Conservation (phyloP, 2,329 filamentous ascomycete genomes). For the Fusarium sp. region DNA sequence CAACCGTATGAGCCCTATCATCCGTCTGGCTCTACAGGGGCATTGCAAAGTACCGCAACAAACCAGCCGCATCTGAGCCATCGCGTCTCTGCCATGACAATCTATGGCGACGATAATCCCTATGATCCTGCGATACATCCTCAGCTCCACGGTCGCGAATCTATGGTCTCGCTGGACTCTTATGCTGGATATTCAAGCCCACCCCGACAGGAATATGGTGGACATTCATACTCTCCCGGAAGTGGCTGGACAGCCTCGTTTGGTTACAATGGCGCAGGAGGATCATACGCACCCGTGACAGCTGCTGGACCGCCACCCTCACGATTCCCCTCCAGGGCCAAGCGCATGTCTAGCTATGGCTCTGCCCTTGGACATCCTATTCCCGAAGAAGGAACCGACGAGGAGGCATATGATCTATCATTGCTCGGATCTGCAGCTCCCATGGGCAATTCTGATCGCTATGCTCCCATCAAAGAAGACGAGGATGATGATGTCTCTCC, state of each 20-base stretch:
- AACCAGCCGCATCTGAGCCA: conserved; percentile 43
- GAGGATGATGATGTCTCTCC: conserved; percentile 48
- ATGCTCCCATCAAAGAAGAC: conserved; percentile 44
- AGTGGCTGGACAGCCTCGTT: conserved; percentile 45
- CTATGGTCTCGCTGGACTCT: conserved; percentile 54
- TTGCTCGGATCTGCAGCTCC: conserved; percentile 54
- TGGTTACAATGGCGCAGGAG: conserved; percentile 41
- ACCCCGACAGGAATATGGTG: conserved; percentile 27
- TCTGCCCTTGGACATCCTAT: conserved; percentile 39
- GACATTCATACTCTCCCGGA: conserved; percentile 34
- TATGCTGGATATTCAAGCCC: conserved; percentile 34
- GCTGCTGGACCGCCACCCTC: conserved; percentile 29
- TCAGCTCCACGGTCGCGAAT: conserved; percentile 49
- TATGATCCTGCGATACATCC: conserved; percentile 40
- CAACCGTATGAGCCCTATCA: conserved; percentile 33
- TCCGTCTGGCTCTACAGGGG: conserved; percentile 5
- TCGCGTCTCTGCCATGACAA: conserved; percentile 48
- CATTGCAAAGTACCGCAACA: conserved; percentile 18
- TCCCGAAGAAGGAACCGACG: conserved; percentile 49
- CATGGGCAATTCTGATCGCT: conserved; percentile 49
- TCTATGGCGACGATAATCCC: conserved; percentile 44
- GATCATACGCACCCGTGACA: conserved; percentile 45
- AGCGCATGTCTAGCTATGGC: conserved; percentile 41
- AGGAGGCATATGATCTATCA: conserved; percentile 56
- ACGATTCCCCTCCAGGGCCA: conserved; percentile 38